Conservation (phyloP, 805 yeast genomes). For the Yamadazyma laniorum region DNA sequence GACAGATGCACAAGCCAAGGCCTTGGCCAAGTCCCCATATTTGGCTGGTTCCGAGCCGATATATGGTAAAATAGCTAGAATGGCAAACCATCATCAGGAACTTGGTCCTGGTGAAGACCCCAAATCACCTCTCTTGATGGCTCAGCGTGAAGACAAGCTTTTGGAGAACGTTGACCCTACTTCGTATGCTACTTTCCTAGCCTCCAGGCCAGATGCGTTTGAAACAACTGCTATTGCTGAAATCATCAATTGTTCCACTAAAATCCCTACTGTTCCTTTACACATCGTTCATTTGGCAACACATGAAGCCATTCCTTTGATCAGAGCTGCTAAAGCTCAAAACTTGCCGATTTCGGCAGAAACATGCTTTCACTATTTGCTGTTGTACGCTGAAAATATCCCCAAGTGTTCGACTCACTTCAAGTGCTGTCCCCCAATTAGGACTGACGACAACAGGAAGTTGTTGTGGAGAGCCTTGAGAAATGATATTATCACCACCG, state of each 20-base stretch:
- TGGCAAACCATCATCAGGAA: constrained; percentile 30
- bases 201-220: constrained; percentile 84
- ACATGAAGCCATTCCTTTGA: constrained; percentile 73
- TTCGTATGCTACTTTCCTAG: constrained; percentile 67
- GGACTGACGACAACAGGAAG: constrained; percentile 68
- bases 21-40: constrained; percentile 54
- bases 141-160: constrained; percentile 39
- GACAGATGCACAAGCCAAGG: constrained; percentile 49
- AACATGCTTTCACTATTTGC: constrained; percentile 90
- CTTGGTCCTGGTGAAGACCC: constrained; percentile 18
- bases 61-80: constrained; percentile 42
- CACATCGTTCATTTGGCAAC: constrained; percentile 93
- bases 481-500: constrained; percentile 67
- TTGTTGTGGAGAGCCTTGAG: constrained; percentile 77
- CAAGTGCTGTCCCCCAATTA: constrained; percentile 95
- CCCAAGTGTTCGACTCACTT: constrained; percentile 76
- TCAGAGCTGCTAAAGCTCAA: constrained; percentile 59
- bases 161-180: constrained; percentile 55
- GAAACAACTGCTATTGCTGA: constrained; percentile 82
- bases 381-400: constrained; percentile 74
- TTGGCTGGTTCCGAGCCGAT: constrained; percentile 61
- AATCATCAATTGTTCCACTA: constrained; percentile 60
- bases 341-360: constrained; percentile 76
- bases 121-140: constrained; percentile 30
- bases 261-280: constrained; percentile 59